Evolutionary conservation across 805 yeast species (phyloP).

Genomic region (Candida piceae): DNA sequence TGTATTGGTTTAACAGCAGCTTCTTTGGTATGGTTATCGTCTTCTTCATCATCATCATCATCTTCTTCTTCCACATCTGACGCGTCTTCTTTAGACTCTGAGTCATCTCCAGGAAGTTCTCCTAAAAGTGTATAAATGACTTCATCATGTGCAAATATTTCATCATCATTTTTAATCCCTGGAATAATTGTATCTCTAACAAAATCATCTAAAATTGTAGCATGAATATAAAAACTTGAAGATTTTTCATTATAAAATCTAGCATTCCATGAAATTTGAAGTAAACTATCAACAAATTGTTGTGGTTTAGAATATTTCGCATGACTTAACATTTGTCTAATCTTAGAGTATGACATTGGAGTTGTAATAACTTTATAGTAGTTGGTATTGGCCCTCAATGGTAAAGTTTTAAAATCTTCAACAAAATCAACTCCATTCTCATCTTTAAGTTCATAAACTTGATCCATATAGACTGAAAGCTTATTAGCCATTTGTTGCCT

Average conservation of each 20-base stretch:
- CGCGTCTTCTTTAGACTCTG: slow-evolving; percentile 9
- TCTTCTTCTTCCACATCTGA: slow-evolving; percentile 17
- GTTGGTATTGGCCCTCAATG: slow-evolving; percentile 67
- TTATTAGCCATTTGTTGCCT: slow-evolving; percentile 15
- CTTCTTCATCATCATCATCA: slow-evolving; percentile 17
- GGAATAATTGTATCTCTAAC: slow-evolving; percentile 45
- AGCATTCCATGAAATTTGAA: slow-evolving; percentile 89
- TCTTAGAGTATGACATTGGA: slow-evolving; percentile 78
- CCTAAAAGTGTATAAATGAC: slow-evolving; percentile 63
- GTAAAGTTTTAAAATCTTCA: slow-evolving; percentile 59
- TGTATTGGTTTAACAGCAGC: no score
- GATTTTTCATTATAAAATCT: slow-evolving; percentile 72
- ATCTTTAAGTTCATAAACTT: slow-evolving; percentile 23
- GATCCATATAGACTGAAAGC: slow-evolving; percentile 15
- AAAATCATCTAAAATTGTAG: slow-evolving; percentile 51
- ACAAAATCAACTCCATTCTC: slow-evolving; percentile 25
- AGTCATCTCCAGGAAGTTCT: slow-evolving; percentile 52
- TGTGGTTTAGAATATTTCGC: slow-evolving; percentile 54
- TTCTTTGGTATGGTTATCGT: not conserved
- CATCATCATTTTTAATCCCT: slow-evolving; percentile 36
- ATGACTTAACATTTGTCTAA: slow-evolving; percentile 54
- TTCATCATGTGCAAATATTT: slow-evolving; percentile 30
- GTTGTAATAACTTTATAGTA: slow-evolving; percentile 72
- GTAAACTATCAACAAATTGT: slow-evolving; percentile 70
- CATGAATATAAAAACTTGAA: slow-evolving; percentile 65